phyloP scores from a whole-genome alignment of 345 rosid genomes.

The Hypericum androsaemum region DNA sequence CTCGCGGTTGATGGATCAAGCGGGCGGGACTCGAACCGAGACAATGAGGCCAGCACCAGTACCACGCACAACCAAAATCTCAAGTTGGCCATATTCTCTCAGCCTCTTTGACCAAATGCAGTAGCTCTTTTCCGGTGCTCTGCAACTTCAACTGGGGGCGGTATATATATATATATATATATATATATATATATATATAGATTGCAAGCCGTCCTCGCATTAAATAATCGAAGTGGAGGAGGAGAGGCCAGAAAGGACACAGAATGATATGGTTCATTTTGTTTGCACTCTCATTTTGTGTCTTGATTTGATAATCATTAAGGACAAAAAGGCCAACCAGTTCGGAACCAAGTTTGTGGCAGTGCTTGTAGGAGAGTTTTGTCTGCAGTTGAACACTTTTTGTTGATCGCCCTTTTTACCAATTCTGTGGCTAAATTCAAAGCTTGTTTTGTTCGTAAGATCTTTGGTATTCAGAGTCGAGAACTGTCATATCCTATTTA shows the following conservation, averaged over 20 bases:
- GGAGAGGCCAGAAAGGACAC: too few relatives aligned
- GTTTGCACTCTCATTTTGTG: background rate
- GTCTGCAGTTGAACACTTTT: background rate
- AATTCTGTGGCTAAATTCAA: too few relatives aligned
- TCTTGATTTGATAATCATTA: background rate
- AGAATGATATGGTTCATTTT: background rate
- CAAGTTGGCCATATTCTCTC: slow-evolving; percentile 10
- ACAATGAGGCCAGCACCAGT: slow-evolving; percentile 4
- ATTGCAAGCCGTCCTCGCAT: too few relatives aligned
- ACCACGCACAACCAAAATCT: slow-evolving; percentile 12
- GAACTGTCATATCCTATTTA: too few relatives aligned
- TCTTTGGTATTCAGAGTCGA: too few relatives aligned
- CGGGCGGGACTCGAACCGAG: background rate
- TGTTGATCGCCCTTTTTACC: too few relatives aligned
- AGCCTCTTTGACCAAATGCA: background rate
- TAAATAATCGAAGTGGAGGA: too few relatives aligned
- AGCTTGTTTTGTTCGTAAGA: too few relatives aligned
- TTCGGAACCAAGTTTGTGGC: background rate
- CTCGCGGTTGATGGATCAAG: slow-evolving; percentile 6
- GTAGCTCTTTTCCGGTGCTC: background rate
- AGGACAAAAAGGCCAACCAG: slow-evolving; percentile 4
- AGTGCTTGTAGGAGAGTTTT: background rate
- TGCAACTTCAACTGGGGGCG: background rate
- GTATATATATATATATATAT: slow-evolving; percentile 9
- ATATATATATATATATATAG: slow-evolving; percentile 12